phyloP scores from a whole-genome alignment of 352 stramenopile genomes.

The Globisporangium nodosum region DNA sequence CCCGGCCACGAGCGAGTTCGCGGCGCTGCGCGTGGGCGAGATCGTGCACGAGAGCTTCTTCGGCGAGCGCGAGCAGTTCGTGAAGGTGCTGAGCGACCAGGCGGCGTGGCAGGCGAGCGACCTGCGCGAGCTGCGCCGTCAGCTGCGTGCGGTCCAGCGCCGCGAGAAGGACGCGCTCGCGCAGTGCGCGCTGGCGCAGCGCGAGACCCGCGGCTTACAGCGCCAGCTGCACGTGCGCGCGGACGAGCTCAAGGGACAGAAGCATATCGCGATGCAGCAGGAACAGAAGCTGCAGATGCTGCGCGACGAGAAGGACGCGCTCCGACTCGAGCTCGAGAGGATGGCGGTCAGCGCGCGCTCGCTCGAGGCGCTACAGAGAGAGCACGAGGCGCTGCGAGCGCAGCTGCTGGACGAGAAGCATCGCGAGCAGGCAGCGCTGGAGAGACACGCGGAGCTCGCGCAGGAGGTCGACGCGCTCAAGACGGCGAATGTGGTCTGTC shows the following conservation, averaged over 20 bases:
- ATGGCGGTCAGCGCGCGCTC: slow-evolving; percentile 17
- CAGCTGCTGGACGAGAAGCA: slow-evolving; percentile 23
- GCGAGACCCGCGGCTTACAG: slow-evolving; percentile 31
- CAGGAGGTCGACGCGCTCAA: slow-evolving; percentile 31
- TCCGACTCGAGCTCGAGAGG: slow-evolving; percentile 33
- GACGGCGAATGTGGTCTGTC: slow-evolving; percentile 16
- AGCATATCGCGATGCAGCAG: slow-evolving; percentile 21
- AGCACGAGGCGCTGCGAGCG: slow-evolving; percentile 34
- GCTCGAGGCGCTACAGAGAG: slow-evolving; percentile 31
- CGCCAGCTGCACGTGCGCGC: slow-evolving; percentile 37
- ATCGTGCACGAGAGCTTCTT: slow-evolving; percentile 67
- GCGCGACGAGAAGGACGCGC: slow-evolving; percentile 27
- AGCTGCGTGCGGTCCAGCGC: slow-evolving; percentile 30
- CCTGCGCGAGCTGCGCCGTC: slow-evolving; percentile 45
- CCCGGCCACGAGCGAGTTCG: slow-evolving; percentile 59
- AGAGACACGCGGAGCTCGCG: slow-evolving; percentile 17
- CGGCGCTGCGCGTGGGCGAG: slow-evolving; percentile 45
- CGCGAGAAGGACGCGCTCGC: slow-evolving; percentile 32
- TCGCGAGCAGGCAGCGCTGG: slow-evolving; percentile 11
- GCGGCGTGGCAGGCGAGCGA: slow-evolving; percentile 66
- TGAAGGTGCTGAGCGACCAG: slow-evolving; percentile 64
- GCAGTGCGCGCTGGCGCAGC: slow-evolving; percentile 37
- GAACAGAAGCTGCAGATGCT: slow-evolving; percentile 17
- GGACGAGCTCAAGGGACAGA: slow-evolving; percentile 39
- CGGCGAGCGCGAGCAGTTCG: slow-evolving; percentile 64